These are phyloP conservation scores for Piromyces sp. DNA, from an alignment of 192 early-diverging fungal genomes.

Conservation along the genomic window DNA sequence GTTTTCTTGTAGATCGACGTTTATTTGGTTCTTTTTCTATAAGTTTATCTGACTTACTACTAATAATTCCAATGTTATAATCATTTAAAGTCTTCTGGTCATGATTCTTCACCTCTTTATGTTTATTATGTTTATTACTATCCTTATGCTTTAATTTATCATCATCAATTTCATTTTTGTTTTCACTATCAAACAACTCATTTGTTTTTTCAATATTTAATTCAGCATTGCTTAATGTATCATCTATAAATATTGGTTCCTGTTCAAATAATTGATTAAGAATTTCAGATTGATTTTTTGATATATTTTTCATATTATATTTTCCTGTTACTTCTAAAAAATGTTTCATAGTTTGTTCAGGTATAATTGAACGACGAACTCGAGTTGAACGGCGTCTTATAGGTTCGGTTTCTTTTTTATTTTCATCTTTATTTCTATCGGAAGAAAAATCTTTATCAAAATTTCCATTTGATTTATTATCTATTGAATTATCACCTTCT, in stretches of 20 bases:
- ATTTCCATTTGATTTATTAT: too few relatives aligned
- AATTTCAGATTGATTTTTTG: not conserved
- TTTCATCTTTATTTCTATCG: too few relatives aligned
- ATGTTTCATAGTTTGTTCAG: not conserved
- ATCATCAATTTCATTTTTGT: not conserved
- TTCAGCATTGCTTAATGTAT: not conserved
- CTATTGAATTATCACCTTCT: too few relatives aligned
- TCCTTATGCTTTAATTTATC: not conserved
- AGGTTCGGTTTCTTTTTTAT: not conserved
- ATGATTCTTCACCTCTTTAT: not conserved
- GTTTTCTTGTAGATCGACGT: not conserved
- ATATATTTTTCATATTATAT: not conserved
- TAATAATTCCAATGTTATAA: too few relatives aligned
- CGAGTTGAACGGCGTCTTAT: not conserved
- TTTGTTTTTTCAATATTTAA: not conserved
- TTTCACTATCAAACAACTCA: not conserved
- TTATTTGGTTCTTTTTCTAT: not conserved
- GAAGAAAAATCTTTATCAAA: too few relatives aligned
- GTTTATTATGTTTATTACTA: not conserved
- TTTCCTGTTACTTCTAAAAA: not conserved
- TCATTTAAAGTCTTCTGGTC: too few relatives aligned
- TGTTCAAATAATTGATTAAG: not conserved
- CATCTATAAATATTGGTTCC: not conserved
- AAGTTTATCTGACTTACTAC: too few relatives aligned
- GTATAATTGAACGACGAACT: not conserved